Percentiles rank a stretch among this genome's conserved stretches.
Evolutionary conservation across 2,329 filamentous ascomycete species (phyloP).

Genomic region (Sphaerostilbella broomeana): DNA sequence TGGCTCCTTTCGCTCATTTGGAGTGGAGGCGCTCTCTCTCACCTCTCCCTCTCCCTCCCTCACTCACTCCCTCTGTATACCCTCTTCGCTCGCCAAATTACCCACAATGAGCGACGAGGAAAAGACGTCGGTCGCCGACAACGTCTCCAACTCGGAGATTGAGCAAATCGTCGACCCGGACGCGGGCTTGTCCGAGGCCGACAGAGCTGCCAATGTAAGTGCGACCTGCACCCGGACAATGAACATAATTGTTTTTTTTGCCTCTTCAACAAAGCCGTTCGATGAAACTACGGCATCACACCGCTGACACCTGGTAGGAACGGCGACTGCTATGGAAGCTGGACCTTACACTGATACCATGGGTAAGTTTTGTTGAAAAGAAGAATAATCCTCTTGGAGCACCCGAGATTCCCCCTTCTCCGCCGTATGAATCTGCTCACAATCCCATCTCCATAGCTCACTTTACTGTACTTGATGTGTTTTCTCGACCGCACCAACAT

Average conservation of each 20-base stretch:
- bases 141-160: constrained; percentile 23
- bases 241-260: too few relatives aligned
- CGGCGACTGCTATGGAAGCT: constrained; percentile 56
- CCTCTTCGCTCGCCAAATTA: background rate
- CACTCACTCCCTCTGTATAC: background rate
- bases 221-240: too few relatives aligned
- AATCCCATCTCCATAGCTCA: constrained; percentile 40
- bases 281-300: background rate
- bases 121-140: constrained; percentile 24
- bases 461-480: constrained; percentile 65
- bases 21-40: constrained; percentile 8
- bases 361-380: constrained; percentile 29
- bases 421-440: background rate
- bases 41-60: background rate
- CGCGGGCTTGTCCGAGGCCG: constrained; percentile 56
- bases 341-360: constrained; percentile 55
- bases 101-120: constrained; percentile 29
- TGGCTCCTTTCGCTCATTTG: too few relatives aligned
- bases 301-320: constrained; percentile 39
- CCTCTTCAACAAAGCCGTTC: too few relatives aligned
- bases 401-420: too few relatives aligned
- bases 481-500: constrained; percentile 76
- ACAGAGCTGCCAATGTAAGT: constrained; percentile 54
- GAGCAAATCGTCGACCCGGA: constrained; percentile 40
- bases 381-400: background rate